Conservation (phyloP, 2,329 filamentous ascomycete genomes). For the Colletotrichum nymphaeae region DNA sequence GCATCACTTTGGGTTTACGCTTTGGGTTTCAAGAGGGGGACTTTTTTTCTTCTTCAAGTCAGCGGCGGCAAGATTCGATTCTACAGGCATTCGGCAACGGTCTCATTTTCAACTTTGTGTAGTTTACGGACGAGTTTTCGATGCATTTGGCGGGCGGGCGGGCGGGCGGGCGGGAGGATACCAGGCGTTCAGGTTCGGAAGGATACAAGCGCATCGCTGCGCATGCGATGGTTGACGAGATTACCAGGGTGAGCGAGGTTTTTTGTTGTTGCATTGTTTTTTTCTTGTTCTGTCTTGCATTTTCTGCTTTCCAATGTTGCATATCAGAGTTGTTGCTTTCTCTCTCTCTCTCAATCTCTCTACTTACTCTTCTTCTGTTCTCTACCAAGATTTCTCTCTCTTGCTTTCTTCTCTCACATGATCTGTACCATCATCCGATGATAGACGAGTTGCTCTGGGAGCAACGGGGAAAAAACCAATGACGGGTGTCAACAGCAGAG, state of each 20-base stretch:
- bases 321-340: slow-evolving; percentile 8
- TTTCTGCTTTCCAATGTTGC: neutral
- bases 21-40: neutral
- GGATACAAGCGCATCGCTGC: slow-evolving; percentile 13
- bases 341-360: slow-evolving; percentile 7
- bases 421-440: slow-evolving; percentile 26
- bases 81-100: slow-evolving; percentile 27
- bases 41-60: neutral
- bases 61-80: slow-evolving; percentile 11
- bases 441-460: slow-evolving; percentile 20
- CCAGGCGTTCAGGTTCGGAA: slow-evolving; percentile 34
- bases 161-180: slow-evolving; percentile 19
- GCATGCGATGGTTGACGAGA: neutral
- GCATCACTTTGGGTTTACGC: neutral
- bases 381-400: neutral
- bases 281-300: slow-evolving; percentile 3
- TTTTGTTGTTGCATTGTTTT: slow-evolving; percentile 8
- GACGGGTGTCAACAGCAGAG: neutral
- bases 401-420: slow-evolving; percentile 25
- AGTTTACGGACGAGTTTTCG: slow-evolving; percentile 18
- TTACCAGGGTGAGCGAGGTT: slow-evolving; percentile 20
- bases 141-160: slow-evolving; percentile 20
- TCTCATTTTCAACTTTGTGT: slow-evolving; percentile 20
- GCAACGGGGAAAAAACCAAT: slow-evolving; percentile 19
- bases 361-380: slow-evolving; percentile 29